These are phyloP conservation scores for Phytopythium montanum DNA, from an alignment of 352 stramenopile genomes.

Conservation along the genomic window DNA sequence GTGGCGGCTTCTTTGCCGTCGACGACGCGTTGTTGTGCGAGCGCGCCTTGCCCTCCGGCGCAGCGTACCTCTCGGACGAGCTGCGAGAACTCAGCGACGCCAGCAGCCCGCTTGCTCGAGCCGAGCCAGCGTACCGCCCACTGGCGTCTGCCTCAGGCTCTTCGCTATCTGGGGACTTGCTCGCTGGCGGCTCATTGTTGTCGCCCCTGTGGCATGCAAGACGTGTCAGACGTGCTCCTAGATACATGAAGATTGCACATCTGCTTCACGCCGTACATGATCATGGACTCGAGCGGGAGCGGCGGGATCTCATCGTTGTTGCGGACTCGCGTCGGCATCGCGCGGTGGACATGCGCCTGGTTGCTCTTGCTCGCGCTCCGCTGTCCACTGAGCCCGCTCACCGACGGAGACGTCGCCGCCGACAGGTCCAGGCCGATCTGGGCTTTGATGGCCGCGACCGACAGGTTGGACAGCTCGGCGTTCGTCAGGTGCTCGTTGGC, in stretches of 20 bases:
- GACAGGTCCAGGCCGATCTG: slow-evolving; percentile 65
- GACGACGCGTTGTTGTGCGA: slow-evolving; percentile 13
- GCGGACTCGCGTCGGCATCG: slow-evolving; percentile 18
- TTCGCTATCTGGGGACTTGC: not conserved
- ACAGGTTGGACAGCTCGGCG: slow-evolving; percentile 59
- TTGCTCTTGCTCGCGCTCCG: slow-evolving; percentile 19
- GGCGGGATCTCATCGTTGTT: slow-evolving; percentile 55
- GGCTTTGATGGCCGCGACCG: slow-evolving; percentile 68
- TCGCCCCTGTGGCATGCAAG: slow-evolving; percentile 11
- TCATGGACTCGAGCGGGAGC: slow-evolving; percentile 49
- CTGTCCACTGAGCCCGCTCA: not conserved
- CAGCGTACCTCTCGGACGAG: slow-evolving; percentile 22
- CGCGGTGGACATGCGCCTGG: slow-evolving; percentile 17
- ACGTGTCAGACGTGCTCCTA: not conserved
- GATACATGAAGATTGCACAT: not conserved
- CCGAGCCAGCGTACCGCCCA: not conserved
- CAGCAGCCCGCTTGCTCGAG: slow-evolving; percentile 9
- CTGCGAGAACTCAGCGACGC: slow-evolving; percentile 27
- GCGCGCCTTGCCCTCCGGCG: slow-evolving; percentile 2
- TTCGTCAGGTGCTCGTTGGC: slow-evolving; percentile 61
- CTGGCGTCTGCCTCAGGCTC: slow-evolving; percentile 6
- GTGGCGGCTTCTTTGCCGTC: slow-evolving; percentile 5
- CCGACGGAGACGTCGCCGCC: not conserved
- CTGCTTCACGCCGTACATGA: slow-evolving; percentile 25
- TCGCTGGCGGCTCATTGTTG: not conserved